phyloP scores from a whole-genome alignment of 2,329 filamentous ascomycete species.

The Stachybotrys echinatus region DNA sequence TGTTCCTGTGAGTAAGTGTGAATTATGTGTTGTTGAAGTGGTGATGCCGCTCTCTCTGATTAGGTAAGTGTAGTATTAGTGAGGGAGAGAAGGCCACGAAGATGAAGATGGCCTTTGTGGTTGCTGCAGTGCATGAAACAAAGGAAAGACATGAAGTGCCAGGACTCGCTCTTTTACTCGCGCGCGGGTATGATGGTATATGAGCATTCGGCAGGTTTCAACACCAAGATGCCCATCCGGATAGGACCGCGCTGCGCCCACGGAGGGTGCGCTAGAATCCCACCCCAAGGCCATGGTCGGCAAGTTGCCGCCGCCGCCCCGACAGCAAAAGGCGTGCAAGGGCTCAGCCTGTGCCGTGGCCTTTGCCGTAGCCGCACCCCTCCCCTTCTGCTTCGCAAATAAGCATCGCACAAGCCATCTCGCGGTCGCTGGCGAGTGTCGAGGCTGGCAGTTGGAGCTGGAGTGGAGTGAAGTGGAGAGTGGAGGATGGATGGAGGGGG shows the following conservation, averaged over 20 bases:
- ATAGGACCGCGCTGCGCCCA: not conserved
- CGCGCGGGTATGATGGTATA: not conserved
- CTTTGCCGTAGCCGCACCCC: not conserved
- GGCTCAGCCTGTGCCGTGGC: not conserved
- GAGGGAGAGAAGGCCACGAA: not conserved
- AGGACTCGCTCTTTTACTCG: not conserved
- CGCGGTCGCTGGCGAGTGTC: not conserved
- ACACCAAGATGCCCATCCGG: not conserved
- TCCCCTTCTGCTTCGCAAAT: not conserved
- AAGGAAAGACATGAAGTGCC: not conserved
- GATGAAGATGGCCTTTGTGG: not conserved
- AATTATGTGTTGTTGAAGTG: not conserved
- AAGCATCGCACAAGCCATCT: not conserved
- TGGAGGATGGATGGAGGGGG: no score
- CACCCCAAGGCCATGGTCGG: not conserved
- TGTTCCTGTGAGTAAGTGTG: not conserved
- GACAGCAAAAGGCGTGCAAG: not conserved
- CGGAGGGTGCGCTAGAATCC: not conserved
- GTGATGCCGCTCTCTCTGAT: no score
- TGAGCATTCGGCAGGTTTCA: not conserved
- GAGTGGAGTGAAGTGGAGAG: no score
- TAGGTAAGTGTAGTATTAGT: not conserved
- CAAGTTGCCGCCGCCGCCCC: not conserved
- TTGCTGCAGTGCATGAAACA: not conserved
- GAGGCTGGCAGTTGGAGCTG: no score